A percentile compares a stretch with the other conserved stretches of the same genome.
phyloP scores from a whole-genome alignment of 139 green algal genomes.

The Coccomyxa sp. region DNA sequence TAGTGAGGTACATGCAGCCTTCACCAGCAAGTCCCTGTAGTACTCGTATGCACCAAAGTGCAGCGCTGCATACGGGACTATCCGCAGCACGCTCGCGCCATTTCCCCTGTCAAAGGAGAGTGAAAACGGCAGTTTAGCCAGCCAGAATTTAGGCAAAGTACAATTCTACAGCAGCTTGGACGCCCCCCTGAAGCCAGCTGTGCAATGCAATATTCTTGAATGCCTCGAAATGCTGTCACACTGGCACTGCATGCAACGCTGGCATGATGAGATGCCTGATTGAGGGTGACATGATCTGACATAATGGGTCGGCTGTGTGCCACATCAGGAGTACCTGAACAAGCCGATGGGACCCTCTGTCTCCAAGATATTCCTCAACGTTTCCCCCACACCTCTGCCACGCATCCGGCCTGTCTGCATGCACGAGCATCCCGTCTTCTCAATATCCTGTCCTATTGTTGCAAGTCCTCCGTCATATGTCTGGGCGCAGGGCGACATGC shows the following conservation, averaged over 20 bases:
- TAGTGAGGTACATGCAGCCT: background rate
- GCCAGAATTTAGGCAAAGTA: too few species aligned
- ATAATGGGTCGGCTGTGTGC: too few species aligned
- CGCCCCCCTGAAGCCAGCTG: background rate
- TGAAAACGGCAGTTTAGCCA: background rate
- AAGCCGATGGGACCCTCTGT: conserved; percentile 69
- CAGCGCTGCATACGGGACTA: conserved; percentile 87
- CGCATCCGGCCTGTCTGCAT: conserved; percentile 49
- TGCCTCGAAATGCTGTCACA: background rate
- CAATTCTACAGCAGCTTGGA: background rate
- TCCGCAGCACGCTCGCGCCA: conserved; percentile 74
- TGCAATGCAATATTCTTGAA: too few species aligned
- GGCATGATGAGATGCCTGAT: background rate
- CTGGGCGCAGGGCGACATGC: background rate
- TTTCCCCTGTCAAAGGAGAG: conserved; percentile 64
- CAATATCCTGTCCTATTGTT: background rate
- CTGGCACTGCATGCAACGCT: background rate
- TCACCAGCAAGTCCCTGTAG: conserved; percentile 53
- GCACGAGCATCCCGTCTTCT: background rate
- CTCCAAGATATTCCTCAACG: conserved; percentile 47
- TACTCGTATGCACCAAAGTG: conserved; percentile 90
- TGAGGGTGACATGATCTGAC: background rate
- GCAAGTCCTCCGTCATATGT: too few species aligned
- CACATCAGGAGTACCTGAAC: conserved; percentile 47
- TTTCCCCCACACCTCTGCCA: conserved; percentile 33